Conservation (phyloP, 805 yeast species). For the Scheffersomyces lignosus region DNA sequence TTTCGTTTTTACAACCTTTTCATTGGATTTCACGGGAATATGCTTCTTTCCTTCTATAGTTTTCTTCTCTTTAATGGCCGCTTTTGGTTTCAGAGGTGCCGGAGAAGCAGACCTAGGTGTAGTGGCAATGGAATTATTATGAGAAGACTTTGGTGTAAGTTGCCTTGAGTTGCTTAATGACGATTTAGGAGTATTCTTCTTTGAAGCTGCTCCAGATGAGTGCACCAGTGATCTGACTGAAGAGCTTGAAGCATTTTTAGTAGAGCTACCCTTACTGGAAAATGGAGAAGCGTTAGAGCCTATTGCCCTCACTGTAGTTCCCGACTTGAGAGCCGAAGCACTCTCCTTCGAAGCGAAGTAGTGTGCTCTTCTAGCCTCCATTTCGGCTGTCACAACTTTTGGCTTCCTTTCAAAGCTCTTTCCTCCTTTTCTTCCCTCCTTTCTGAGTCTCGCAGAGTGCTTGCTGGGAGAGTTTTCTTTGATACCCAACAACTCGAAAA, state of each 20-base stretch:
- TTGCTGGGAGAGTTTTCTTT: conserved; percentile 37
- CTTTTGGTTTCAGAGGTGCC: too few species aligned
- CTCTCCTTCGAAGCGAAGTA: conserved; percentile 33
- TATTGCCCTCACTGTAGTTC: conserved; percentile 38
- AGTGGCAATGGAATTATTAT: conserved; percentile 1
- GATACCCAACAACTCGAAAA: conserved; percentile 49
- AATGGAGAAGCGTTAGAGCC: conserved; percentile 27
- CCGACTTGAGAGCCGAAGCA: conserved; percentile 34
- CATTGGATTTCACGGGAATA: too few species aligned
- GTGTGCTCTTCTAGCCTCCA: conserved; percentile 39
- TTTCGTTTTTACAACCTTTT: too few species aligned
- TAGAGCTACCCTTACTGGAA: neutral
- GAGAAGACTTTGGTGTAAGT: conserved; percentile 1
- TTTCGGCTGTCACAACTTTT: conserved; percentile 25
- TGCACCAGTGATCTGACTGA: too few species aligned
- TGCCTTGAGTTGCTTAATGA: neutral
- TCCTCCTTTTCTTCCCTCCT: conserved; percentile 28
- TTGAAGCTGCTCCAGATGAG: neutral
- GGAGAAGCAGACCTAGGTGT: conserved; percentile 5
- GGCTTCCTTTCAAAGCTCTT: conserved; percentile 28
- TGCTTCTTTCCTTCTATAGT: neutral
- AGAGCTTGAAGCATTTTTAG: conserved; percentile 3
- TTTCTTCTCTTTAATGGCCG: neutral
- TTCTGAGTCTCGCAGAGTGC: conserved; percentile 12
- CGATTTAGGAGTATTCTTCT: conserved; percentile 1